Base-by-base conservation (phyloP, 2,329 filamentous ascomycete genomes). In the Paraphaeosphaeria minitans region DNA sequence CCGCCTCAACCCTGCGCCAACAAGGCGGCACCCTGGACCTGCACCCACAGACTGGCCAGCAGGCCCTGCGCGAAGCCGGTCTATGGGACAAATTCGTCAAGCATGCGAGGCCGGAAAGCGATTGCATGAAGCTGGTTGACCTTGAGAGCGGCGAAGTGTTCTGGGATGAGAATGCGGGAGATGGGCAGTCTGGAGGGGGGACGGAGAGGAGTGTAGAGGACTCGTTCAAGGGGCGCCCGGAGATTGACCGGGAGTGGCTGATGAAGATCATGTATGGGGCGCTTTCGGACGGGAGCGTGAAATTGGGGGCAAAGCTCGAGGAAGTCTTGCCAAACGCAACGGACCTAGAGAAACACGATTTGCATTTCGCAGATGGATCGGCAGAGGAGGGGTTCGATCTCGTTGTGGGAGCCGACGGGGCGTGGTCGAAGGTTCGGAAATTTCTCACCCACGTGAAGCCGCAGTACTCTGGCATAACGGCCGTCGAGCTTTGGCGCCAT, bases 21-120 rank as follows among this genome's bases (percentile, higher is more conserved):
- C 61, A 68, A 60, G 68, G 71, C 41, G 69, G 70, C 2, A 61
- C 62, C n/a, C 78, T 87, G 2, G 84, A 87, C 64, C 71, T 87
- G 9, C 84, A 87, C 61, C 79, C 79, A 0, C 62, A 74, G 3
- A 81, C 81, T 1, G 84, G 85, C 0, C 79, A 86, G 33, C 73
- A 76, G 4, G 84, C 84, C 0, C 67, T 87, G 49, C 79, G 79
- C 53, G 80, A 82, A 56, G 82, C 83, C 4, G 79, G 78, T 0
- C 70, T 87, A 6, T 83, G 77, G 69, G 78, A 82, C 0, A 75
- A 81, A 33, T 87, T 86, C 68, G 63, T 76, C n/a, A 75, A 80
- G 59, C 61, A 81, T 53, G 82, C 82, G 1, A 80, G 84, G 41
- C 83, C 82, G 45, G 83, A 86, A 60, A 79, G 81, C 56, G 83